phyloP scores from a whole-genome alignment of 441 rosid species.

The Croton laevigatus region DNA sequence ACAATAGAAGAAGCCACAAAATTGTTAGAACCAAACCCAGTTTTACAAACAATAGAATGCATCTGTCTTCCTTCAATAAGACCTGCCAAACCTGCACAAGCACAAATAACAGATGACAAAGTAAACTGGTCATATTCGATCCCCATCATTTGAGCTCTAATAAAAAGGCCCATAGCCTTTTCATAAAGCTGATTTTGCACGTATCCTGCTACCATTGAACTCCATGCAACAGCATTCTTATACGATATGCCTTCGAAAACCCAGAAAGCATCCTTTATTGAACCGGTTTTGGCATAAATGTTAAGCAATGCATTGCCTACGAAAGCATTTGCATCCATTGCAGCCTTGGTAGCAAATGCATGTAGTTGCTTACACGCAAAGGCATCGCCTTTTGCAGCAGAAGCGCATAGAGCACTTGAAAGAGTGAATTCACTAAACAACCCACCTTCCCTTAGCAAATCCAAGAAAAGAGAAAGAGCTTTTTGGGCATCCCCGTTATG shows the following conservation, averaged over 20 bases:
- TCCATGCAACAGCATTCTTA: constrained; percentile 76
- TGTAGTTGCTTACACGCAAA: constrained; percentile 61
- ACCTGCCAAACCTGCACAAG: constrained; percentile 61
- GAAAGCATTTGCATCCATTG: constrained; percentile 46
- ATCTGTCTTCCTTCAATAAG: constrained; percentile 65
- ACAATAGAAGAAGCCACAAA: constrained; percentile 61
- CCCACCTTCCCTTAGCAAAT: constrained; percentile 47
- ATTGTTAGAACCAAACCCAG: constrained; percentile 49
- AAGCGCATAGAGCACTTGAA: constrained; percentile 66
- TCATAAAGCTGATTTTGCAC: constrained; percentile 64
- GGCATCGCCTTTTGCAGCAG: constrained; percentile 38
- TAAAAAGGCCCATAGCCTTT: constrained; percentile 60
- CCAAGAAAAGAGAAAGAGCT: constrained; percentile 45
- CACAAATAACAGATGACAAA: constrained; percentile 58
- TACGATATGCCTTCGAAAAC: constrained; percentile 67
- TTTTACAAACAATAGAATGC: constrained; percentile 50
- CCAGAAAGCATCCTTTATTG: constrained; percentile 42
- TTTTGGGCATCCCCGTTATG: constrained; percentile 39
- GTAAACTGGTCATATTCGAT: constrained; percentile 49
- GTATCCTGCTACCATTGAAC: constrained; percentile 71
- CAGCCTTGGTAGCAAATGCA: constrained; percentile 53
- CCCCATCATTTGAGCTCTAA: constrained; percentile 36
- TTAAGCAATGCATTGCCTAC: constrained; percentile 75
- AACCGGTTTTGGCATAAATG: constrained; percentile 67
- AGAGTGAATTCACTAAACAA: constrained; percentile 57